Evolutionary conservation across 768 basidiomycete species (phyloP).

Genomic region (Lactifluus subvellereus): DNA sequence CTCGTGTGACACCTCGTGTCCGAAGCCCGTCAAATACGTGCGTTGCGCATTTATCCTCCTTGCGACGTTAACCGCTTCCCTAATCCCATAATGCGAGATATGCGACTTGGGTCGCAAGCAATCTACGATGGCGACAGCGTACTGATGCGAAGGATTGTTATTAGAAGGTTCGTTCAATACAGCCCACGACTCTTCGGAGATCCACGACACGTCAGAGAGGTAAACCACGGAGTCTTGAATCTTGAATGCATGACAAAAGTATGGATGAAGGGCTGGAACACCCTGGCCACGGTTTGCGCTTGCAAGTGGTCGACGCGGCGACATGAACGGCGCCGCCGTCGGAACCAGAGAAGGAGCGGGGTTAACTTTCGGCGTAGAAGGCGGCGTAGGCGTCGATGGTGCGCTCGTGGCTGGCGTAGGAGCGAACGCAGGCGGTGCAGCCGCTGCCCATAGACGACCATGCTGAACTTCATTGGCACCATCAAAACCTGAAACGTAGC

Average conservation of each 20-base stretch:
- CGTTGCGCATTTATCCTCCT: constrained; percentile 50
- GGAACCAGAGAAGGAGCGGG: constrained; percentile 1
- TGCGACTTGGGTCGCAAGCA: constrained; percentile 62
- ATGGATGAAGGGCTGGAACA: constrained; percentile 43
- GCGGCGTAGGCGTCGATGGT: constrained; percentile 29
- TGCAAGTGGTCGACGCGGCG: constrained; percentile 8
- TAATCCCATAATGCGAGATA: constrained; percentile 77
- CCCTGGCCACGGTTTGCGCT: constrained; percentile 3
- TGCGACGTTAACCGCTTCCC: constrained; percentile 51
- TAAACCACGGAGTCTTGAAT: constrained; percentile 64
- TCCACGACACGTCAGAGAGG: constrained; percentile 76
- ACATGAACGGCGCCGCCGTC: not conserved
- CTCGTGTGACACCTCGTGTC: constrained; percentile 72
- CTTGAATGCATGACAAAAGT: constrained; percentile 64
- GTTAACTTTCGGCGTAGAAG: constrained; percentile 24
- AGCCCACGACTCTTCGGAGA: constrained; percentile 69
- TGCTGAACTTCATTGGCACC: constrained; percentile 48
- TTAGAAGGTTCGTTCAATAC: constrained; percentile 34
- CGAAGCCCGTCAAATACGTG: constrained; percentile 72
- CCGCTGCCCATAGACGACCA: constrained; percentile 53
- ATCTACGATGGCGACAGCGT: constrained; percentile 68
- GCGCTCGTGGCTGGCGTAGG: constrained; percentile 38
- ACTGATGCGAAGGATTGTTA: constrained; percentile 26
- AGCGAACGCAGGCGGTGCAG: constrained; percentile 35
- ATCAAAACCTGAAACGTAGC: not conserved